These are phyloP conservation scores for Globisporangium abappressorium DNA, from an alignment of 352 stramenopile species.

Conservation along the genomic window DNA sequence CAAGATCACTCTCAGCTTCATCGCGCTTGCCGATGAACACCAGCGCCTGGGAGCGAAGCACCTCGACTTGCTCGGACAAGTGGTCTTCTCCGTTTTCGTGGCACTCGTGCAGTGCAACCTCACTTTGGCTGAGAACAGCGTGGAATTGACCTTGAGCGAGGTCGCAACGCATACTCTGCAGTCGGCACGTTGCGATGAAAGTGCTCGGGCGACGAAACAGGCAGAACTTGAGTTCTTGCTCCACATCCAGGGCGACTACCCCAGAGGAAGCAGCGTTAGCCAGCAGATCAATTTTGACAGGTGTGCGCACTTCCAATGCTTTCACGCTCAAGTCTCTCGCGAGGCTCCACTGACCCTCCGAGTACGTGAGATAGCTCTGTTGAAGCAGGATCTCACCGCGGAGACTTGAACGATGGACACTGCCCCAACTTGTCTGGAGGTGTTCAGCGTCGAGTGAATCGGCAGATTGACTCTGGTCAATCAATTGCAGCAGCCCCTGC, in stretches of 20 bases:
- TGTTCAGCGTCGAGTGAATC: neutral
- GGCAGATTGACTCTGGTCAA: conserved; percentile 7
- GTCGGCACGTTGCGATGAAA: conserved; percentile 35
- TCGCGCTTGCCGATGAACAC: conserved; percentile 38
- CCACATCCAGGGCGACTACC: conserved; percentile 22
- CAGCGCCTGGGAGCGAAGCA: conserved; percentile 35
- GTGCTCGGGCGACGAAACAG: conserved; percentile 30
- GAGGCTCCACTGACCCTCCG: conserved; percentile 31
- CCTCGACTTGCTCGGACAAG: conserved; percentile 37
- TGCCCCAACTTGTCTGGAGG: conserved; percentile 1
- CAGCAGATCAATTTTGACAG: neutral
- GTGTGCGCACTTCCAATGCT: conserved; percentile 20
- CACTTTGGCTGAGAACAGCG: conserved; percentile 24
- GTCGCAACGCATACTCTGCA: conserved; percentile 36
- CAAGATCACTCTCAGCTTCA: conserved; percentile 23
- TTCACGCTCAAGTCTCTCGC: conserved; percentile 24
- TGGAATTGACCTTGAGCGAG: conserved; percentile 32
- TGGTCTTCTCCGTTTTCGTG: conserved; percentile 35
- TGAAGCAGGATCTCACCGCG: conserved; percentile 34
- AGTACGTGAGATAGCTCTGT: conserved; percentile 35
- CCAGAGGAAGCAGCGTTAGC: neutral
- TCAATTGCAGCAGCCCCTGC: conserved; percentile 19
- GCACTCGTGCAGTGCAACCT: conserved; percentile 37
- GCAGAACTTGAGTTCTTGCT: conserved; percentile 40
- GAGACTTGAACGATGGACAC: conserved; percentile 5